Evolutionary conservation across 345 rosid species (phyloP), one percentile per base, ranked within the genome.

Genomic region (Salix purpurea): DNA sequence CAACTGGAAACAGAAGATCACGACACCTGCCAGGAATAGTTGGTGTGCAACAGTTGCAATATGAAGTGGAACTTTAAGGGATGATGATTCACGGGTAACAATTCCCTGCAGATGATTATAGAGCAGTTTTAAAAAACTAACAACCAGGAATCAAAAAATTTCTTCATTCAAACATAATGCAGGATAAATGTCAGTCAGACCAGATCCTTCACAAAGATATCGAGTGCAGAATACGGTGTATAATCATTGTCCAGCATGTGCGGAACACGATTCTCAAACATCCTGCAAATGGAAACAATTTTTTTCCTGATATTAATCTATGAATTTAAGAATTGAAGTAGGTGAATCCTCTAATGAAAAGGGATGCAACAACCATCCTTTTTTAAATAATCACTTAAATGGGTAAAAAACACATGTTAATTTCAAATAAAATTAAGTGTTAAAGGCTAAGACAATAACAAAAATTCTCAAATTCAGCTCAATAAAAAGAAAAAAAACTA

Each of bases 201-300:
- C 92, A 94, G 86, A 87, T 94, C 98, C 89, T 94, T 94, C 84
- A 94, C 97, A 86, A 92, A 94, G 66, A 94, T 94, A 83, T 94
- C 97, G 69, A 94, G 97, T 37, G 98, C 98, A 48, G 98, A 94
- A 79, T 88, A 88, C 36, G 98, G 97, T 74, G 97, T 91, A 64
- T 92, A 94, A 83, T 94, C 97, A 74, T 91, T 89, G 73, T 92
- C 95, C 83, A 94, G 76, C 98, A 94, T 92, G 85, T 94, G 98
- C 0, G 97, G 97, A 82, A 91, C 98, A 18, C 98, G 97, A 81
- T 94, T 94, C 87, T 91, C 97, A 87, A 91, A 90, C 97, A 94
- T 92, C 98, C 98, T 94, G 91, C 85, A 82, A 83, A 46, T 46
- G 46, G 80, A 39, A 76, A 70, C 73, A 34, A 80, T 72, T 48